Percentiles rank a stretch among this genome's conserved stretches.
phyloP scores from a whole-genome alignment of 2,329 filamentous ascomycete species.

The Cladosporium sp. region DNA sequence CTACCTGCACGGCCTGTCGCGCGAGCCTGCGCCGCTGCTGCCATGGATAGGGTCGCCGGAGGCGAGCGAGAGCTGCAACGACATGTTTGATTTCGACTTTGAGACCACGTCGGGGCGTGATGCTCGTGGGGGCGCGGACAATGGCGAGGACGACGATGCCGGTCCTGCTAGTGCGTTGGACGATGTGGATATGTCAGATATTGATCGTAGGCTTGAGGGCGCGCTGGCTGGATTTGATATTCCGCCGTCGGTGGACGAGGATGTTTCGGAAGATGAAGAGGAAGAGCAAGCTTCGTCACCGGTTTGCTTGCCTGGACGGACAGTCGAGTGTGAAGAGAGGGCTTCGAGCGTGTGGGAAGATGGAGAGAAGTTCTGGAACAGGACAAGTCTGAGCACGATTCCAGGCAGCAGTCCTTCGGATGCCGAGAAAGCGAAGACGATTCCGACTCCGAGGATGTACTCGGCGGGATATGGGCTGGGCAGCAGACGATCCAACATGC shows the following conservation, averaged over 20 bases:
- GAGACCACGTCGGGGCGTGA: constrained; percentile 6
- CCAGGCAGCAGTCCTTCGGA: constrained; percentile 14
- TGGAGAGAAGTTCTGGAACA: constrained; percentile 37
- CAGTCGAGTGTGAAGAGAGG: constrained; percentile 16
- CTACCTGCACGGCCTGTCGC: constrained; percentile 43
- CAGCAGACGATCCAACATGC: constrained; percentile 19
- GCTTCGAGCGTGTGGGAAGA: constrained; percentile 46
- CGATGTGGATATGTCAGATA: constrained; percentile 30
- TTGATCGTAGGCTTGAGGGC: constrained; percentile 31
- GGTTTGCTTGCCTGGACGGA: background rate
- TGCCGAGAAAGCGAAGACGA: constrained; percentile 4
- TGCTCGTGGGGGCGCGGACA: background rate
- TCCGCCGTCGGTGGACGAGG: constrained; percentile 15
- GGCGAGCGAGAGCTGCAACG: constrained; percentile 23
- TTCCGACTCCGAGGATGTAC: constrained; percentile 14
- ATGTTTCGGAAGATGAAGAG: background rate
- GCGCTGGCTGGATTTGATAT: constrained; percentile 32
- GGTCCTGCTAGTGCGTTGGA: constrained; percentile 29
- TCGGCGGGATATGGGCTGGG: background rate
- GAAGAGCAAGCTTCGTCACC: background rate
- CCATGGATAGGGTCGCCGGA: constrained; percentile 32
- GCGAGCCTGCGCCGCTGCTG: constrained; percentile 41
- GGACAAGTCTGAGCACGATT: constrained; percentile 13
- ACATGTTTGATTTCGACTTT: constrained; percentile 34
- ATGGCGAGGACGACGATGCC: background rate